Evolutionary conservation across 2,329 filamentous ascomycete species (phyloP), one percentile per base, ranked within the genome.

Genomic region (Nemania serpens): DNA sequence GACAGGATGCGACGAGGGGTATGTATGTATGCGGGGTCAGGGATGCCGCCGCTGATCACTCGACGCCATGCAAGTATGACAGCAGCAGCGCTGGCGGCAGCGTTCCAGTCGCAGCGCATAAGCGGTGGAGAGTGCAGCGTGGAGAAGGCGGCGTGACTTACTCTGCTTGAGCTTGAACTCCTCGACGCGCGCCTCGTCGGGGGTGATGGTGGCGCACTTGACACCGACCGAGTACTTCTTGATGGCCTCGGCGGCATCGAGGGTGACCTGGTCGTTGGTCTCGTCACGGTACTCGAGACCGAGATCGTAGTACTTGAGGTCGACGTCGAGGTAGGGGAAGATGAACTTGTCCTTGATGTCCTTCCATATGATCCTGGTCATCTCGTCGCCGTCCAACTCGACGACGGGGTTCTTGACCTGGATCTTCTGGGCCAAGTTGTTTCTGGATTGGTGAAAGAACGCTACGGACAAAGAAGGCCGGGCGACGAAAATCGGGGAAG

Each of bases 301-400:
- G 71, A 97, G 80, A 75, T 97, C 93, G 79, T 96, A 97, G 86
- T 97, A 97, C 84, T 99, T 98, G 75, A 99, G 88, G 79, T 98
- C 94, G 77, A 99, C 88, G 78, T 97, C 93, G 70, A 99, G 89
- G 82, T 95, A 97, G 58, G 93, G 93, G 81, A 89, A 84, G 80
- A 97, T 97, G 83, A 97, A 94, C 85, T 96, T 97, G 82, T 98
- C 91, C 86, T 97, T 97, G 86, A 99, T 99, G 78, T 91, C 88
- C 83, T 97, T 84, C 95, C 95, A 99, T 83, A 99, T 99, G 77
- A 99, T 93, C 73, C 95, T 86, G 72, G 95, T 99, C 95, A 98
- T 98, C 88, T 93, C 87, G 72, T 90, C 87, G 74, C 94, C 94
- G 77, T 98, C 94, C 73, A 98, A 87, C 83, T 98, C 95, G 78